A percentile compares a stretch with the other conserved stretches of the same genome.
Evolutionary conservation across 1,139 yeast species (phyloP).

Genomic region (Nadsonia starkeyi-henricii): DNA sequence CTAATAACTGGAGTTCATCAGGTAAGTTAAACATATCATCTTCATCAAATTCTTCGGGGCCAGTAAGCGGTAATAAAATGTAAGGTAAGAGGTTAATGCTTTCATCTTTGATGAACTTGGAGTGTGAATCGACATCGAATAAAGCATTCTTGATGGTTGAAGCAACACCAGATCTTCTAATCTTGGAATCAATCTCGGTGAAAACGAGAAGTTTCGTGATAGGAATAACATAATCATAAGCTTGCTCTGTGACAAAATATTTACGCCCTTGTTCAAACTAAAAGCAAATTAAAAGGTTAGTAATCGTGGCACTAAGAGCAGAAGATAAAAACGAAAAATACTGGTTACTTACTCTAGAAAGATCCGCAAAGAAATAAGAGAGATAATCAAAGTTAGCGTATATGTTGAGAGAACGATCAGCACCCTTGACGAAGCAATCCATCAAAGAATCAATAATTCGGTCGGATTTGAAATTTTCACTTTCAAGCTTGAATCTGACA

Average conservation of each 20-base stretch:
- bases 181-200: constrained; percentile 66
- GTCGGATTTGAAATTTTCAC: constrained; percentile 25
- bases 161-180: constrained; percentile 85
- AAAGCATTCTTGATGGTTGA: constrained; percentile 82
- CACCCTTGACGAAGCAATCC: constrained; percentile 85
- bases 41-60: constrained; percentile 62
- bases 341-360: constrained; percentile 40
- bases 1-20: constrained; percentile 71
- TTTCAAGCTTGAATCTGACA: constrained; percentile 7
- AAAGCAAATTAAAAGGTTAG: constrained; percentile 31
- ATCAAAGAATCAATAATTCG: constrained; percentile 67
- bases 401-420: constrained; percentile 54
- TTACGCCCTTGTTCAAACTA: constrained; percentile 48
- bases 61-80: constrained; percentile 69
- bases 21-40: constrained; percentile 85
- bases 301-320: constrained; percentile 28
- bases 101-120: constrained; percentile 42
- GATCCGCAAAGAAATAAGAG: constrained; percentile 80
- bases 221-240: constrained; percentile 68
- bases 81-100: constrained; percentile 67
- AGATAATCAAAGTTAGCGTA: constrained; percentile 70
- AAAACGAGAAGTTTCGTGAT: constrained; percentile 67
- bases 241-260: constrained; percentile 57
- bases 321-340: no score
- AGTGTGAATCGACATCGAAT: constrained; percentile 65